Evolutionary conservation across 768 basidiomycete genomes (phyloP).

Genomic region (Chalciporus piperatus): DNA sequence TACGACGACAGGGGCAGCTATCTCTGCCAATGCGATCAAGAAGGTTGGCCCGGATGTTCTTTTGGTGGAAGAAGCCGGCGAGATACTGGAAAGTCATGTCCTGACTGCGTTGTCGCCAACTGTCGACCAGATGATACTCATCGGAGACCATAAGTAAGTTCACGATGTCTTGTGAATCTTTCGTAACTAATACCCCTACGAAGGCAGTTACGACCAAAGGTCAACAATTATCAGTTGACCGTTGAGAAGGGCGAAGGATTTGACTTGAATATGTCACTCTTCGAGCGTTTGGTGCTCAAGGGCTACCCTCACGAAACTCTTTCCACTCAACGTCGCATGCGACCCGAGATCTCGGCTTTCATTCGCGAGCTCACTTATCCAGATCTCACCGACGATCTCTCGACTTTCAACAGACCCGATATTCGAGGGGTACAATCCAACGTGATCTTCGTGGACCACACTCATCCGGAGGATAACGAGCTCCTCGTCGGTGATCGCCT

Average conservation of each 20-base stretch:
- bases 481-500: conserved; percentile 37
- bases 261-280: conserved; percentile 63
- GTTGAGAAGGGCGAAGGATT: conserved; percentile 69
- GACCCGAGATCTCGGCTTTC: conserved; percentile 64
- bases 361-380: conserved; percentile 65
- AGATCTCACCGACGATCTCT: conserved; percentile 53
- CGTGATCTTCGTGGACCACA: conserved; percentile 61
- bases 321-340: conserved; percentile 64
- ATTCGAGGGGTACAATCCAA: conserved; percentile 55
- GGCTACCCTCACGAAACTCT: conserved; percentile 61
- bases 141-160: conserved; percentile 69
- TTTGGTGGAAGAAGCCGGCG: conserved; percentile 70
- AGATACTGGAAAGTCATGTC: conserved; percentile 66
- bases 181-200: neutral
- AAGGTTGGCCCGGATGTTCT: conserved; percentile 46
- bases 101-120: conserved; percentile 51
- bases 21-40: conserved; percentile 45
- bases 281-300: conserved; percentile 61
- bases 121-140: conserved; percentile 56
- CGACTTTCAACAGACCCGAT: conserved; percentile 45
- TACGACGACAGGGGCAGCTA: conserved; percentile 69
- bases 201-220: conserved; percentile 71
- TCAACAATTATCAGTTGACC: conserved; percentile 60
- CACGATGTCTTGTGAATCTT: neutral
- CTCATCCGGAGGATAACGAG: conserved; percentile 51